These are phyloP conservation scores for Tremella fuciformis DNA, from an alignment of 768 basidiomycete genomes.

Conservation along the genomic window DNA sequence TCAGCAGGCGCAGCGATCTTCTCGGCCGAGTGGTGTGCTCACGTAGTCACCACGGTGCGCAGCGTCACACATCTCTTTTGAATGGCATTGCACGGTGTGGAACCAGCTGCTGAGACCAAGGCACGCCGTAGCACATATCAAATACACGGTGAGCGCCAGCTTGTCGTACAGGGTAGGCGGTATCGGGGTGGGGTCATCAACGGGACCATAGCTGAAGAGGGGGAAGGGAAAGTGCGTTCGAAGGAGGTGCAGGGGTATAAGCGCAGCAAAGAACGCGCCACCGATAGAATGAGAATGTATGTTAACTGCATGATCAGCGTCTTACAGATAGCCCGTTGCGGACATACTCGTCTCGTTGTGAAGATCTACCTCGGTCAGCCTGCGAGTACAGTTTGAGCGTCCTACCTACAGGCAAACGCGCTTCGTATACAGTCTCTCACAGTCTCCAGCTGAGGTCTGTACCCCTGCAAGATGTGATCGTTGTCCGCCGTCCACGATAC, in stretches of 20 bases:
- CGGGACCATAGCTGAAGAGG: slow-evolving; percentile 12
- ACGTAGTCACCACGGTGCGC: slow-evolving; percentile 55
- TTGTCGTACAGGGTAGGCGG: slow-evolving; percentile 63
- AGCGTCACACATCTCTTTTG: slow-evolving; percentile 56
- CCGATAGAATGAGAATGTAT: slow-evolving; percentile 79
- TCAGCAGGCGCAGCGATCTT: neutral
- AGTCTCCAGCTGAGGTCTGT: slow-evolving; percentile 31
- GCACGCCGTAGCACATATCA: slow-evolving; percentile 70
- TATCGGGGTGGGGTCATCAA: slow-evolving; percentile 16
- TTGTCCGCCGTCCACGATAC: slow-evolving; percentile 52
- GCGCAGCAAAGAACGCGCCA: slow-evolving; percentile 59
- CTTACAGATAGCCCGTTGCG: neutral
- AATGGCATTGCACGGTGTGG: slow-evolving; percentile 73
- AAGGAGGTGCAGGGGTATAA: slow-evolving; percentile 59
- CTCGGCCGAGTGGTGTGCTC: slow-evolving; percentile 27
- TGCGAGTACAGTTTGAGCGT: neutral
- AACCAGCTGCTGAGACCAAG: slow-evolving; percentile 68
- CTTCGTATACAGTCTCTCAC: slow-evolving; percentile 34
- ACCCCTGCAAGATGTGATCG: slow-evolving; percentile 40
- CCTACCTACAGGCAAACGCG: slow-evolving; percentile 33
- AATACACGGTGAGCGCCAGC: slow-evolving; percentile 63
- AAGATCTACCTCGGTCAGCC: slow-evolving; percentile 30
- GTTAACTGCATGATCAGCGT: slow-evolving; percentile 60
- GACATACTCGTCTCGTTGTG: slow-evolving; percentile 49
- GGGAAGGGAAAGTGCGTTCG: slow-evolving; percentile 33